Evolutionary conservation across 192 early-diverging fungal genomes (phyloP).

Genomic region (Coemansia aciculifera): DNA sequence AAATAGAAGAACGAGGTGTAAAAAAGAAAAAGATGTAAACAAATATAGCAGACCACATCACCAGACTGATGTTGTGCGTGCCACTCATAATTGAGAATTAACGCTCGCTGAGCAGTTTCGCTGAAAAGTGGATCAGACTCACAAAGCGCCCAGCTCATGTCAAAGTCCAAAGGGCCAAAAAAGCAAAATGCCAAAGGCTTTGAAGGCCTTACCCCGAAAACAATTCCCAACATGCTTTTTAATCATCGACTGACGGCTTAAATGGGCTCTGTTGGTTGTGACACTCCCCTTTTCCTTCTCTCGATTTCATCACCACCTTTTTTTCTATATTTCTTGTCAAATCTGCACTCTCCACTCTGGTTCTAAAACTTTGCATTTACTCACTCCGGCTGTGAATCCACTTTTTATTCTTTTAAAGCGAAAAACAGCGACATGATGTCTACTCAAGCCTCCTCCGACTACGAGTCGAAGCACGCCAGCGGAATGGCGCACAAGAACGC

Average conservation of each 20-base stretch:
- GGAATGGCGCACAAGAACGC: constrained; percentile 39
- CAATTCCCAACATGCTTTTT: neutral
- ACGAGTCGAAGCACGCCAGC: constrained; percentile 30
- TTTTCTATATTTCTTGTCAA: neutral
- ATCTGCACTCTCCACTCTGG: neutral
- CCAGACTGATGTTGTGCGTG: neutral
- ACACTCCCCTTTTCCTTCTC: neutral
- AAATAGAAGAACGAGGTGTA: neutral
- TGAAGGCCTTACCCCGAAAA: no score
- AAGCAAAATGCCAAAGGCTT: neutral
- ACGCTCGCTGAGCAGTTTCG: neutral
- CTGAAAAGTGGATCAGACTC: neutral
- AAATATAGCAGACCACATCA: neutral
- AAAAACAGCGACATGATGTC: constrained; percentile 3
- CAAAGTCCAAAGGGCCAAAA: constrained; percentile 3
- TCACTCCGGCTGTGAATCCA: neutral
- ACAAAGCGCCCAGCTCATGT: neutral
- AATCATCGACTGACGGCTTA: neutral
- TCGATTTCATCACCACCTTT: neutral
- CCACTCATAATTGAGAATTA: neutral
- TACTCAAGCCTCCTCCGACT: neutral
- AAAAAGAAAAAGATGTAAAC: neutral
- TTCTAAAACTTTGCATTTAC: neutral
- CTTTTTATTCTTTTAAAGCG: neutral
- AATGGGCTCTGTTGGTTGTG: neutral